Base-by-base conservation (phyloP, 2,329 filamentous ascomycete species). In the Saccharata proteae region DNA sequence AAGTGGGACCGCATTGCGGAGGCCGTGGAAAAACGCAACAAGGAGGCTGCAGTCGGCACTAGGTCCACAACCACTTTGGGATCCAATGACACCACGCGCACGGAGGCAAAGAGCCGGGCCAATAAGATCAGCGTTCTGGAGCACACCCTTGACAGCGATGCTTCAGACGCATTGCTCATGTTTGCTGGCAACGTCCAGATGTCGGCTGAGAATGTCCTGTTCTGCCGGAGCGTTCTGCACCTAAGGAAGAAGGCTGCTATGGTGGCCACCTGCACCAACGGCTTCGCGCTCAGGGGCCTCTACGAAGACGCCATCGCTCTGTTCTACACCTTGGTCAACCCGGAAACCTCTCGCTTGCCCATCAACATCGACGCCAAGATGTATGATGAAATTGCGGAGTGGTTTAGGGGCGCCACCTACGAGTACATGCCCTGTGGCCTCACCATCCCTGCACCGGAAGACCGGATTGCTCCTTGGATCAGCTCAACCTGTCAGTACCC, bases 191-290 rank as follows among this genome's bases (percentile, higher is more conserved):
- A 70, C 1, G 64, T 67, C 20, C 77, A 80, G 42, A 80, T 80
- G 45, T 79, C 75, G 0, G 76, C 74, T 10, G 77, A 81, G 48
- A 81, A 81, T 45, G 74, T 80, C 40, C 67, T 74, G 27, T 80
- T 80, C 48, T 53, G 80, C 4, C 69, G 64, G 6, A 58, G 62
- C 23, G 65, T 78, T 6, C 57, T 62, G 3, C 61, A 65, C 35
- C 79, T 71, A 69, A 74, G 69, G 46, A 43, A 49, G 29, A 33
- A 43, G 22, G n/a, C n/a, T n/a, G n/a, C n/a, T n/a, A n/a, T n/a
- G n/a, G n/a, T n/a, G n/a, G n/a, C n/a, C n/a, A n/a, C n/a, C n/a
- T 59, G 51, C 45, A 29, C 29, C 10, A 29, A 26, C 32, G 38
- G 38, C 29, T 26, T 33, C 14, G 40, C 38, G 35, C 40, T 8